Evolutionary conservation across 2,329 filamentous ascomycete species (phyloP), one percentile per base, ranked within the genome.

Genomic region (Nemania sp.): DNA sequence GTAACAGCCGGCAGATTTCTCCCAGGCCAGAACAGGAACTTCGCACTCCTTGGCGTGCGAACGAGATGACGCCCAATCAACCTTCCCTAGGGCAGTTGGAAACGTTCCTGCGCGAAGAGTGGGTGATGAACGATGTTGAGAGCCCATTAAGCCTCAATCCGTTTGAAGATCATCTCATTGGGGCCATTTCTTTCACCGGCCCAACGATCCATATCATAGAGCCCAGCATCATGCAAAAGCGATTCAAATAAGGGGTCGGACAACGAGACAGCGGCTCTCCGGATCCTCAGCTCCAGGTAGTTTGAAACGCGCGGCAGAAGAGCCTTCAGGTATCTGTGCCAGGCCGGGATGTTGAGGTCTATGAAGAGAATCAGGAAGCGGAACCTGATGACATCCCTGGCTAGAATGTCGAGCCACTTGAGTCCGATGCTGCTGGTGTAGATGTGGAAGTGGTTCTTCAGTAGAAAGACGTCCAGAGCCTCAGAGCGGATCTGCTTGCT

Each of bases 381-480:
- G 26, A 61, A 56, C 8, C 58, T 50, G 45, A 26, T 14, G 46
- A 59, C 56, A 20, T 61, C 58, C 24, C 33, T 50, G 19, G 55
- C 56, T 19, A 61, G 52, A 26, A 58, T 53, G 17, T 47, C 4
- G 11, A 61, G 46, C 58, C 58, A 61, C 19, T 56, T 58, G 22
- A 54, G 36, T 31, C 58, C 58, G 24, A 59, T 48, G 14, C 19
- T 47, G 40, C 44, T 54, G 0, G 58, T 61, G n/a, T 61, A 61
- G 33, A 61, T 36, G 31, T 61, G 58, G 24, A 61, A 59, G 22
- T 51, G 55, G 43, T 59, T 59, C 49, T 52, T 56, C 15, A 56
- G 42, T 14, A 61, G 56, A n/a, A 61, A 61, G 31, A 59, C 47
- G 23, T 61, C 58, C 20, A 61, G 36, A 8, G 58, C 58, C 14